phyloP scores from a whole-genome alignment of 805 yeast genomes.

The Saturnispora quitensis region DNA sequence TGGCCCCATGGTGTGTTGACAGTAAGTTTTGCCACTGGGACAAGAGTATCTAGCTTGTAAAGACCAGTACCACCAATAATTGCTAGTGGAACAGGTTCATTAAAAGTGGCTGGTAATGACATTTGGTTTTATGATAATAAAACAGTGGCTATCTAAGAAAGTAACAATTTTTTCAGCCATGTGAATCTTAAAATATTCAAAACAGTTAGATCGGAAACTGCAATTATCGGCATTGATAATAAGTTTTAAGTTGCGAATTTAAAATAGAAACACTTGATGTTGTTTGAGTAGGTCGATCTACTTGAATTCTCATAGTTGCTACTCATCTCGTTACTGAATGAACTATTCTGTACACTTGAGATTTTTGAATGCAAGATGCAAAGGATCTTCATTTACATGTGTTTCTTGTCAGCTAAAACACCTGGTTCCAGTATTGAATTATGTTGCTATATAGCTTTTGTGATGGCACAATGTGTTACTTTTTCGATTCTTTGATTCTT shows the following conservation, averaged over 20 bases:
- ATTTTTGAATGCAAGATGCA: too few species aligned
- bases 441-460: too few species aligned
- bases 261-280: too few species aligned
- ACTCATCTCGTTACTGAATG: too few species aligned
- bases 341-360: too few species aligned
- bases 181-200: not conserved
- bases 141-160: not conserved
- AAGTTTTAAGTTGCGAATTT: slow-evolving; percentile 27
- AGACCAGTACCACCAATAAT: slow-evolving; percentile 98
- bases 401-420: too few species aligned
- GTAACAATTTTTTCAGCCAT: not conserved
- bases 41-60: slow-evolving; percentile 71
- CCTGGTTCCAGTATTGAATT: too few species aligned
- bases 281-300: too few species aligned
- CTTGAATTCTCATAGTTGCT: too few species aligned
- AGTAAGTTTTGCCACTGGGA: slow-evolving; percentile 77
- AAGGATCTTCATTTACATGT: too few species aligned
- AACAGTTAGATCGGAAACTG: not conserved
- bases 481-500: too few species aligned
- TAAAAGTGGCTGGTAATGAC: slow-evolving; percentile 39
- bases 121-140: not conserved
- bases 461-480: too few species aligned
- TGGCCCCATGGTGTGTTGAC: slow-evolving; percentile 95
- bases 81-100: slow-evolving; percentile 69
- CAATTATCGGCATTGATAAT: not conserved